phyloP scores from a whole-genome alignment of 2,329 filamentous ascomycete genomes.

The Pestalotiopsis sp. region DNA sequence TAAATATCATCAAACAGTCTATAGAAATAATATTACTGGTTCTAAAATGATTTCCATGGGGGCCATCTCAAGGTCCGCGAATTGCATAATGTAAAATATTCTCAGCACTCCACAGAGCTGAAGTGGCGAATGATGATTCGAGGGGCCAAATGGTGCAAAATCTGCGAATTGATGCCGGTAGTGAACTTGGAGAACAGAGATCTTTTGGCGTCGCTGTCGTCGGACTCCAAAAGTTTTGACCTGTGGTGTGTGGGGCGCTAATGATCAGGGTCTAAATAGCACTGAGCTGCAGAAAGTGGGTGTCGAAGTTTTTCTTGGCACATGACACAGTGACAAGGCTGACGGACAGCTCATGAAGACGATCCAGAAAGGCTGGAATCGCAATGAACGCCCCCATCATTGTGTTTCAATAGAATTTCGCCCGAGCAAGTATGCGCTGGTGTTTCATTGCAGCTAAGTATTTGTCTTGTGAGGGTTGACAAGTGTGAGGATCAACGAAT shows the following conservation, averaged over 20 bases:
- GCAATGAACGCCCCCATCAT: neutral
- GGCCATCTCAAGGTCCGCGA: neutral
- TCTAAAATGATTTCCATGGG: no score
- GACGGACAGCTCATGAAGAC: neutral
- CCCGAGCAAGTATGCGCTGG: neutral
- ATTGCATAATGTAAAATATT: neutral
- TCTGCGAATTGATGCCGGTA: no score
- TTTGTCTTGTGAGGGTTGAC: neutral
- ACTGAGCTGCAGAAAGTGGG: no score
- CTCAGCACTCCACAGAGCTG: no score
- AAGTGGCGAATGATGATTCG: no score
- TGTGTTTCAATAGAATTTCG: neutral
- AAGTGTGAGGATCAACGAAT: neutral
- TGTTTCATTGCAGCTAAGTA: neutral
- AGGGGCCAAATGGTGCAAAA: no score
- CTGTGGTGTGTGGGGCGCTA: no score
- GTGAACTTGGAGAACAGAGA: no score
- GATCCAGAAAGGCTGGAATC: neutral
- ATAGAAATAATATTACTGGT: neutral
- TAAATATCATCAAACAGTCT: conserved; percentile 5
- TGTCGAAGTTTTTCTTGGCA: neutral
- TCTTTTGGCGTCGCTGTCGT: no score
- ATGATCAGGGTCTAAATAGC: no score
- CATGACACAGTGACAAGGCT: neutral
- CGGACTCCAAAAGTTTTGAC: no score